A percentile compares a stretch with the other conserved stretches of the same genome.
phyloP scores from a whole-genome alignment of 345 rosid genomes.

The Acer saccharum region DNA sequence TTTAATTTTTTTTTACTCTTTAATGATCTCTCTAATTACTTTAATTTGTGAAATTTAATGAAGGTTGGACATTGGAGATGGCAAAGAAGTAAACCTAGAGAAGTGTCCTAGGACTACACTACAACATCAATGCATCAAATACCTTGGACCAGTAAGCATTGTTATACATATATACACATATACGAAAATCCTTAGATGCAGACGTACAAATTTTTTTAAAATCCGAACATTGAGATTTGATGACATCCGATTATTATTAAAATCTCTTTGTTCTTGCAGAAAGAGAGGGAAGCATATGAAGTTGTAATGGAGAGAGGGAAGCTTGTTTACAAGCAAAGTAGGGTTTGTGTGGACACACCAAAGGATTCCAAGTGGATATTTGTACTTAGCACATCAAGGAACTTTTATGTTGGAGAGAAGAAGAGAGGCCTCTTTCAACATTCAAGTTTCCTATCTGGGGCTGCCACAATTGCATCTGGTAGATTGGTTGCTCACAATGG shows the following conservation, averaged over 20 bases:
- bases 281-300: constrained; percentile 68
- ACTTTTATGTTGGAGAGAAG: constrained; percentile 59
- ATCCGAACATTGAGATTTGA: background rate
- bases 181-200: too few species aligned
- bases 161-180: too few species aligned
- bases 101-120: constrained; percentile 53
- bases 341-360: constrained; percentile 40
- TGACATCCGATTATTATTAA: too few species aligned
- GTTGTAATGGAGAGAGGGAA: constrained; percentile 52
- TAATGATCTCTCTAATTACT: background rate
- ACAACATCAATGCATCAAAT: constrained; percentile 66
- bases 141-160: constrained; percentile 72
- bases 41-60: constrained; percentile 21
- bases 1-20: too few species aligned
- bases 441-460: constrained; percentile 83
- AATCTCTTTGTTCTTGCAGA: constrained; percentile 33
- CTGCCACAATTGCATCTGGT: constrained; percentile 72
- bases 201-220: too few species aligned
- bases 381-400: constrained; percentile 61
- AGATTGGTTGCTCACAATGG: constrained; percentile 59
- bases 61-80: constrained; percentile 87
- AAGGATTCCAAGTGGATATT: constrained; percentile 75
- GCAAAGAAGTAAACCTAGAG: constrained; percentile 57
- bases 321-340: constrained; percentile 47
- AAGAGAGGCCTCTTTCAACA: constrained; percentile 74